Evolutionary conservation across 2,329 filamentous ascomycete species (phyloP).

Genomic region (Daldinia sp.): DNA sequence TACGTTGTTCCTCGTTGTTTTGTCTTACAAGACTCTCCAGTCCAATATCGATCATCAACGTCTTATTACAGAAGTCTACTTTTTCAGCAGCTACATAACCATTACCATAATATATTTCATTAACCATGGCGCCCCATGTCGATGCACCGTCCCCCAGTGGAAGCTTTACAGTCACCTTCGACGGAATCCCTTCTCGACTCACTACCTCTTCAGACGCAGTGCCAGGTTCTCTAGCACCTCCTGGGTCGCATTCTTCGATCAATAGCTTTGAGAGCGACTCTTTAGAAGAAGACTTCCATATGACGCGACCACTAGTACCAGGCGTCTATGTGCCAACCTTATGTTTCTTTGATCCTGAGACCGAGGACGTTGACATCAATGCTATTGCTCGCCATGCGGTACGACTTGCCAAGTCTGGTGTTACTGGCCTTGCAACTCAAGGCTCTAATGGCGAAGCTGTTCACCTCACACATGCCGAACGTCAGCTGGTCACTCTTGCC

Average conservation of each 20-base stretch:
- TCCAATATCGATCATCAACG: not conserved
- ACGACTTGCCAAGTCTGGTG: constrained; percentile 78
- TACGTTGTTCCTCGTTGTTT: constrained; percentile 6
- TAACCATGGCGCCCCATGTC: constrained; percentile 55
- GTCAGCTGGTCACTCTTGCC: constrained; percentile 74
- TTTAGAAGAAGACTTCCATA: constrained; percentile 46
- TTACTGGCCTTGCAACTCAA: constrained; percentile 80
- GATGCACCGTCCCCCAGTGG: constrained; percentile 53
- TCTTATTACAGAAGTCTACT: not conserved
- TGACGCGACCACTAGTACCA: constrained; percentile 56
- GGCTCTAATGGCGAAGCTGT: constrained; percentile 88
- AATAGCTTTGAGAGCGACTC: constrained; percentile 51
- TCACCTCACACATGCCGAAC: constrained; percentile 78
- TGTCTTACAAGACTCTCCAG: constrained; percentile 3
- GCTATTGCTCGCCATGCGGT: constrained; percentile 72
- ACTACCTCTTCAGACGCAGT: constrained; percentile 34
- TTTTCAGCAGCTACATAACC: not conserved
- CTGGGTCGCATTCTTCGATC: constrained; percentile 35
- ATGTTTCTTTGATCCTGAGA: constrained; percentile 75
- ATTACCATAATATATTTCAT: not conserved
- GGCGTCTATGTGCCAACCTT: constrained; percentile 80
- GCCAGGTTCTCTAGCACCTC: constrained; percentile 34
- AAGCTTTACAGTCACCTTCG: constrained; percentile 51
- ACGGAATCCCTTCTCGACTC: constrained; percentile 46
- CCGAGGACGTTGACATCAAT: constrained; percentile 74